Evolutionary conservation across 805 yeast species (phyloP), one percentile per base, ranked within the genome.

Genomic region (Myxozyma sirexii): DNA sequence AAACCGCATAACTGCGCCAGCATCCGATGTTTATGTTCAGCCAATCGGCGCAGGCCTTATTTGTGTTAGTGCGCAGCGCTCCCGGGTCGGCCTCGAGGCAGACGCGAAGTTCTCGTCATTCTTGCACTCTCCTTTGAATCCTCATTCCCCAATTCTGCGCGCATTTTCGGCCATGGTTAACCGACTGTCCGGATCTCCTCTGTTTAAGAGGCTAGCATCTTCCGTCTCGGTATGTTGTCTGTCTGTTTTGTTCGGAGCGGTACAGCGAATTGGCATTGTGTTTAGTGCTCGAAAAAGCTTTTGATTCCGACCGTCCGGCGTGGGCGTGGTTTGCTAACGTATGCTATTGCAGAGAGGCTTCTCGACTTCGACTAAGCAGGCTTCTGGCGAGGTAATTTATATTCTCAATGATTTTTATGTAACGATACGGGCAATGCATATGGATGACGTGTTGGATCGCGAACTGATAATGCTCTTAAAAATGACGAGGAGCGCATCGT

Each of bases 141-240:
- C 35, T 27, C 33, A 10, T 24, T 37, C 31, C 13, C 39, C 42
- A 3, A 41, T 8, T 21, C 52, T 12, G 8, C 19, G 21, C 46
- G 19, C 55, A 23, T 10, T 21, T 47, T 26, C 54, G 61, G 62
- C 62, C 19, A 61, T 61, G 64, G 62, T 50, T 54, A 54, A 54
- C 51, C 54, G 62, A 49, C 46, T 61, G 44, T 53, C 62, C 35
- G 57, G 57, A 27, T 54, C 64, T 24, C 62, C 59, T 17, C 51
- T 61, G 17, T 49, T 57, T 48, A 38, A 50, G 56, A 48, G 62
- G 50, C 38, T 61, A 37, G 42, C 62, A 15, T 45, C 59, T 26
- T 54, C 64, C 21, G 49, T 58, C 44, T 38, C 56, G 59, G 64
- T 61, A 57, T 19, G 64, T 57, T 42, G 24, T 44, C 35, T 37